Evolutionary conservation across 2,329 filamentous ascomycete genomes (phyloP).

Genomic region (Trichoderma sp.): DNA sequence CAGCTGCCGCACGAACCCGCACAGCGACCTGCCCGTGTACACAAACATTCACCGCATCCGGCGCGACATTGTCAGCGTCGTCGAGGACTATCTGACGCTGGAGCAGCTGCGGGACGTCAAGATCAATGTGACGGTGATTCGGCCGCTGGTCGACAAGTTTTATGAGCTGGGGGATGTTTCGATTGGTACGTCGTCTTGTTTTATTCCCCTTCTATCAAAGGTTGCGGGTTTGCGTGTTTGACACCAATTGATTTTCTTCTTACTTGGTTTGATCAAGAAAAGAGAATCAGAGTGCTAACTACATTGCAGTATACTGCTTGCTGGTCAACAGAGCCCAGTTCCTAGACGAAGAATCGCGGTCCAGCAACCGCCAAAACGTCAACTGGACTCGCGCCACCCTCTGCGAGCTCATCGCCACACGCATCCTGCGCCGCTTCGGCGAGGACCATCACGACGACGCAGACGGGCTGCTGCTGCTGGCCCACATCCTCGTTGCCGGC

Average conservation of each 20-base stretch:
- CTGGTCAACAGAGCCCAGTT: slow-evolving; percentile 81
- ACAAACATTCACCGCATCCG: slow-evolving; percentile 72
- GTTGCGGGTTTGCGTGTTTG: background rate
- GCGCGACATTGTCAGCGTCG: slow-evolving; percentile 60
- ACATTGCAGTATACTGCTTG: slow-evolving; percentile 66
- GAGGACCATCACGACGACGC: slow-evolving; percentile 64
- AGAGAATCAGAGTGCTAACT: background rate
- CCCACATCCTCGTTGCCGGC: slow-evolving; percentile 76
- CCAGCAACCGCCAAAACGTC: slow-evolving; percentile 76
- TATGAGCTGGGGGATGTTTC: slow-evolving; percentile 78
- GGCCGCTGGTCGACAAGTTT: slow-evolving; percentile 78
- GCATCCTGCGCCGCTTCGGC: slow-evolving; percentile 73
- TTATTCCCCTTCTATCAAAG: background rate
- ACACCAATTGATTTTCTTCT: background rate
- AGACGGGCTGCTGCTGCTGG: slow-evolving; percentile 67
- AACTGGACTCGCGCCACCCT: slow-evolving; percentile 73
- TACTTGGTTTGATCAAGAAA: background rate
- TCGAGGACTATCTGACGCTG: slow-evolving; percentile 62
- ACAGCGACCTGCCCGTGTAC: slow-evolving; percentile 67
- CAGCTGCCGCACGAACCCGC: slow-evolving; percentile 55
- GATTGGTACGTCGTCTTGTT: slow-evolving; percentile 50
- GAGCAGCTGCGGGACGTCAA: slow-evolving; percentile 77
- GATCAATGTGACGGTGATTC: slow-evolving; percentile 76
- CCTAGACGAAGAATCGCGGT: slow-evolving; percentile 70
- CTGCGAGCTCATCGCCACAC: slow-evolving; percentile 76